phyloP scores from a whole-genome alignment of 2,329 filamentous ascomycete species.

The Botrytis galanthina region DNA sequence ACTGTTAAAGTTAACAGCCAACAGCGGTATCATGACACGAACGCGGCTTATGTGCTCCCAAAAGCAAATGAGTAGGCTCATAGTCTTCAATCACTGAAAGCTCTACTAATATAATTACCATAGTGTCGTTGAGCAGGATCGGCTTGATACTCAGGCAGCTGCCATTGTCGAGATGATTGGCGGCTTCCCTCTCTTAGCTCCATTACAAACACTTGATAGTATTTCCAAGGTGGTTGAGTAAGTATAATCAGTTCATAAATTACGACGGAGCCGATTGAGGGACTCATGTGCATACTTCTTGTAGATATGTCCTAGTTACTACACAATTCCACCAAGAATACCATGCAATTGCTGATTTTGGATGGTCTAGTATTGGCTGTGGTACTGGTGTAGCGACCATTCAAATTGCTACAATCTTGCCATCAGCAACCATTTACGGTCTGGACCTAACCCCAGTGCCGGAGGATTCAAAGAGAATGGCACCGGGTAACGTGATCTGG shows the following conservation, averaged over 20 bases:
- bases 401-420: conserved; percentile 13
- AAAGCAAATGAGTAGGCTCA: conserved; percentile 17
- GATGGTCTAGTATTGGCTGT: not conserved
- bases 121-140: conserved; percentile 14
- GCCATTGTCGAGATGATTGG: conserved; percentile 20
- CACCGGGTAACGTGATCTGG: conserved; percentile 13
- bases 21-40: conserved; percentile 10
- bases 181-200: conserved; percentile 10
- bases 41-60: conserved; percentile 15
- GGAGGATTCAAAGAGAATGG: not conserved
- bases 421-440: conserved; percentile 13
- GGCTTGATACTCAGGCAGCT: conserved; percentile 16
- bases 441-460: conserved; percentile 13
- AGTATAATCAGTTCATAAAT: not conserved
- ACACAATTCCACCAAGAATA: not conserved
- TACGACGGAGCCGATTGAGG: not conserved
- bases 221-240: conserved; percentile 11
- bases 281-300: not conserved
- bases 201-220: not conserved
- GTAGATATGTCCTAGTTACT: not conserved
- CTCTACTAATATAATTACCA: not conserved
- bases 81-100: not conserved
- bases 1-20: not conserved
- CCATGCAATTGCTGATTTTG: not conserved
- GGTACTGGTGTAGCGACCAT: conserved; percentile 15